Evolutionary conservation across 352 stramenopile genomes (phyloP), one percentile per base, ranked within the genome.

Genomic region (Halophytophthora polymorphica): DNA sequence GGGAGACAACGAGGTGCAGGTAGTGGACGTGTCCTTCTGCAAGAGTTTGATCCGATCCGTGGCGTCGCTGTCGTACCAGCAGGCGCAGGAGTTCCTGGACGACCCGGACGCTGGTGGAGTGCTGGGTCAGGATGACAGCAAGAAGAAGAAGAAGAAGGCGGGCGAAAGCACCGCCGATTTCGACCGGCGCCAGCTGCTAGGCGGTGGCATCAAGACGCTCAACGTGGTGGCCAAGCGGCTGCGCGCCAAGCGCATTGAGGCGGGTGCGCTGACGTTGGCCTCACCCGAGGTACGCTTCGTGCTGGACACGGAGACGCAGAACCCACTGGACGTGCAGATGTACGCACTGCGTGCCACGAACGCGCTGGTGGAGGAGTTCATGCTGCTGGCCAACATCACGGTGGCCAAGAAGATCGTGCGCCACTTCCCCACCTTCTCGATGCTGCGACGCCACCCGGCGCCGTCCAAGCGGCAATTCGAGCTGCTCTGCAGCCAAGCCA

Each of bases 361-460:
- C 71, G 82, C 86, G 31, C 63, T 99, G 0, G 97, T 99, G 4
- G 97, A 99, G 82, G 97, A 99, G 73, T 99, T 99, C 50, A 99
- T 99, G 97, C 73, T 99, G 25, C 67, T 99, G 7, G 97, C 96
- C 5, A 99, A 99, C 69, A 98, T 99, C 47, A 98, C 96, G 10
- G 97, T 99, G 0, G 90, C 95, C 8, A 99, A 98, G 73, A 94
- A 93, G 54, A 96, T 96, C 29, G 75, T 90, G 47, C 86, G 92
- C 18, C 83, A 96, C 50, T 98, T 97, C 54, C 96, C 95, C 2
- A 98, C 93, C 3, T 90, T 98, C 38, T 97, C 91, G 0, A 87
- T 98, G 53, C 70, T 99, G 18, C 90, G 96, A 58, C 90, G 95
- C 36, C 96, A 99, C 59, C 94, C 94, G 21, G 86, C 93, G 19